Percentiles rank a stretch among this genome's conserved stretches.
phyloP scores from a whole-genome alignment of 2,329 filamentous ascomycete species.

The Shiraia bambusicola region DNA sequence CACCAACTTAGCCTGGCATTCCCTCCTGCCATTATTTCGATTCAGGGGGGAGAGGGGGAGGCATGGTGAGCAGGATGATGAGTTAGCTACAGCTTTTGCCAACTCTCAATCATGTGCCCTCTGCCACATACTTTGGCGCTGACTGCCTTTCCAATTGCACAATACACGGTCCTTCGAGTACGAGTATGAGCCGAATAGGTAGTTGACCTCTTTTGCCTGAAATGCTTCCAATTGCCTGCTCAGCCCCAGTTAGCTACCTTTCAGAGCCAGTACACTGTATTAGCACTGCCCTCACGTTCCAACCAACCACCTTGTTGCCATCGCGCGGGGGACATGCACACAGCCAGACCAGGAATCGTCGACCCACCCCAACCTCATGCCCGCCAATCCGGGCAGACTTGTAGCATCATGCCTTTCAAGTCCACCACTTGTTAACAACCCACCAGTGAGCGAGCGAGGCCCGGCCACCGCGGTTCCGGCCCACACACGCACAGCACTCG shows the following conservation, averaged over 20 bases:
- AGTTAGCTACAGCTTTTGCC: neutral
- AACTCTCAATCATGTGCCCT: neutral
- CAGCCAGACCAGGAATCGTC: conserved; percentile 21
- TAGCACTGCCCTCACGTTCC: conserved; percentile 14
- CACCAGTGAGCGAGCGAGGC: conserved; percentile 22
- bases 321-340: conserved; percentile 29
- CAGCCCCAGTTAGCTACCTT: conserved; percentile 1
- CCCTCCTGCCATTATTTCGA: neutral
- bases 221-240: neutral
- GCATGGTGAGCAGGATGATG: too few species aligned
- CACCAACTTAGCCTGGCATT: conserved; percentile 1
- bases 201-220: neutral
- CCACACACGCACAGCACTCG: conserved; percentile 40
- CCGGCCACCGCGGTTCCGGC: conserved; percentile 35
- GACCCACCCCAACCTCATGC: conserved; percentile 24
- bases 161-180: neutral
- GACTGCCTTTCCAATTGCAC: neutral
- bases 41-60: too few species aligned
- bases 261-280: conserved; percentile 15
- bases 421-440: conserved; percentile 6
- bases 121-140: too few species aligned
- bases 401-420: conserved; percentile 17
- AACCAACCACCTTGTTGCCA: conserved; percentile 21
- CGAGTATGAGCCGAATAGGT: neutral
- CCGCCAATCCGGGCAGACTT: conserved; percentile 26